Evolutionary conservation across 2,329 filamentous ascomycete genomes (phyloP).

Genomic region (Ramularia collo-cygni): DNA sequence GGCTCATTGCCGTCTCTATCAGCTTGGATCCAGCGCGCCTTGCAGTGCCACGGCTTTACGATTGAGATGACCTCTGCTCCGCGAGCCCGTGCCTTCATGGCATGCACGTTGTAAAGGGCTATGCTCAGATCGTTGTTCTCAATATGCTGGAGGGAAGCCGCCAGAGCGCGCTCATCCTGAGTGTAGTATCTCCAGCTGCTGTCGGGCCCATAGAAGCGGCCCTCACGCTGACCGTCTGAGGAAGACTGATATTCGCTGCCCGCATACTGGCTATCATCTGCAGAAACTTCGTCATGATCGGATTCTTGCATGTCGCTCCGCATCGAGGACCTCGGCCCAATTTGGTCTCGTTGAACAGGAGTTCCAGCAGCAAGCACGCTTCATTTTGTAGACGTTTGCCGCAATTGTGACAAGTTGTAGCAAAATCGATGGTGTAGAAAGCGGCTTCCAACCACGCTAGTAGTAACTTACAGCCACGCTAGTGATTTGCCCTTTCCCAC

Average conservation of each 20-base stretch:
- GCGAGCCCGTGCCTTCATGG: slow-evolving; percentile 51
- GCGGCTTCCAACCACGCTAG: slow-evolving; percentile 3
- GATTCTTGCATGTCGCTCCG: slow-evolving; percentile 7
- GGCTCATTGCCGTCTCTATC: slow-evolving; percentile 27
- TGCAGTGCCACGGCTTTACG: slow-evolving; percentile 33
- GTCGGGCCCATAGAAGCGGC: slow-evolving; percentile 62
- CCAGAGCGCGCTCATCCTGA: slow-evolving; percentile 55
- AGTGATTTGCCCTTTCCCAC: too few species aligned
- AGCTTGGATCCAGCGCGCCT: slow-evolving; percentile 33
- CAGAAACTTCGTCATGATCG: slow-evolving; percentile 1
- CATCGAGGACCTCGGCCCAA: slow-evolving; percentile 15
- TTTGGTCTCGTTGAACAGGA: too few species aligned
- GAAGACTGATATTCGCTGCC: slow-evolving; percentile 5
- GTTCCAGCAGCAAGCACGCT: too few species aligned
- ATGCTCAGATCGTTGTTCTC: slow-evolving; percentile 61
- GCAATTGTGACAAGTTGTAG: too few species aligned
- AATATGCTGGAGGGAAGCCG: slow-evolving; percentile 55
- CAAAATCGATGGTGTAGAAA: too few species aligned
- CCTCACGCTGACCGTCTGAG: slow-evolving; percentile 34
- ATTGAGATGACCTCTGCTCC: slow-evolving; percentile 5
- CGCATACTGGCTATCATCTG: slow-evolving; percentile 1
- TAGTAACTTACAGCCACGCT: too few species aligned
- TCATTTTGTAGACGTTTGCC: too few species aligned
- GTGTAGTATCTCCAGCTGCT: slow-evolving; percentile 62
- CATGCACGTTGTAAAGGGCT: slow-evolving; percentile 74